Base-by-base conservation (phyloP, 108 stramenopile genomes). In the Epithemia pelagica region DNA sequence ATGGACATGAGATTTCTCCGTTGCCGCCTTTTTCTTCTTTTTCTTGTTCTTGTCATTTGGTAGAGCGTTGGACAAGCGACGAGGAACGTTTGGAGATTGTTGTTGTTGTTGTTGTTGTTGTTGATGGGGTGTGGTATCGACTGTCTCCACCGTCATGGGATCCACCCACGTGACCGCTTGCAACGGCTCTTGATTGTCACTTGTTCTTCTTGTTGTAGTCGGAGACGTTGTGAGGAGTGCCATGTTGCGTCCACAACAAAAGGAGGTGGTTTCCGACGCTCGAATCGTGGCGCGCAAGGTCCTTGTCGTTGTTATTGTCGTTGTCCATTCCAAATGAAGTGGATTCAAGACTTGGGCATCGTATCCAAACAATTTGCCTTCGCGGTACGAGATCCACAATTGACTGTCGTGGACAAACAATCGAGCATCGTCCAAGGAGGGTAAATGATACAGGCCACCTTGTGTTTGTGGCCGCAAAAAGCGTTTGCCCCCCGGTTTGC, bases 181-280 rank as follows among this genome's bases (percentile, higher is more conserved):
- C 56, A 92, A 64, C 52, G 67, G 60, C 10, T 71, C 66, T 10
- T 46, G 5, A 15, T 15, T 46, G 37, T 46, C 15, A 46, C 37
- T 15, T 15, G 37, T 46, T 10, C 15, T 5, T 10, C 37, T 15
- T 15, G 37, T 46, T 10, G 5, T 5, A 46, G 37, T 46, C 37
- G 37, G 37, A n/a, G n/a, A n/a, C n/a, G n/a, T n/a, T 46, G 37
- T 46, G 58, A 94, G 84, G 58, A 94, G 62, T 21, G 89, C 92
- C 78, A 94, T 94, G 67, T 94, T 94, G 33, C 90, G 69, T 24
- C 92, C 92, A 64, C 92, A 91, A 67, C 90, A 89, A 32, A 94
- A 71, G 23, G 84, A 75, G 18, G 82, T 65, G 26, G 88, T 79
- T 74, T 91, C 88, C 53, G 87, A 89, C 26, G 92, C 86, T 61